Base-by-base conservation (phyloP, 202 grass and related monocot species). In the Panicum virgatum region DNA sequence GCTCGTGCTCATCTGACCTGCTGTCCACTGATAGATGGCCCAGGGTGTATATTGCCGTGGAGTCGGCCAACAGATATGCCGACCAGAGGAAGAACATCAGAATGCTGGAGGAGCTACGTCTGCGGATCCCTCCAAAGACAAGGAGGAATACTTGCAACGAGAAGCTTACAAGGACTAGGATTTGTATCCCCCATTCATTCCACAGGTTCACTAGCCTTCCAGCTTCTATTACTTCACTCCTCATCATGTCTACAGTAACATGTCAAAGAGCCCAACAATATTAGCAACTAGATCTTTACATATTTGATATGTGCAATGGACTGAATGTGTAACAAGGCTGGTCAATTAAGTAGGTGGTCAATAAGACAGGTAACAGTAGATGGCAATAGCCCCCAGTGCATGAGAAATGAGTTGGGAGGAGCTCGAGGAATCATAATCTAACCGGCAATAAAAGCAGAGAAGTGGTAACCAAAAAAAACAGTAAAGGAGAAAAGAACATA, bases 91-190 rank as follows among this genome's bases (percentile, higher is more conserved):
- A 44, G 29, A 81, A 48, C 38, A 30, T 91, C 11, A 68, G 37
- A 14, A 5, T 12, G 0, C 15, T 0, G 15, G 76, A 66, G 47
- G 23, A 12, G 58, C 20, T 66, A 18, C 53, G 74, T 46, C 86
- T 73, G 18, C 91, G 77, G 59, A 84, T 47, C 62, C 66, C 18
- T 9, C 71, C 88, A 0, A 77, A 73, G 7, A 53, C 3, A 12
- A 88, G 86, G 42, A 93, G 81, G 30, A 88, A 66, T 22, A 93
- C 69, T 72, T 93, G 91, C 60, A 93, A 30, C 19, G 6, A 5
- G 12, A 93, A 82, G 82, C 91, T 93, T 65, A 59, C 56, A 29
- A 90, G 50, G 25, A 93, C 72, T 23, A 88, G 60, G 20, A 53
- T 50, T 18, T 86, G 91, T 57, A 90, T 8, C 6, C 77, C 88